phyloP scores from a whole-genome alignment of 108 stramenopile genomes.

The Nannochloropsis gaditana region DNA sequence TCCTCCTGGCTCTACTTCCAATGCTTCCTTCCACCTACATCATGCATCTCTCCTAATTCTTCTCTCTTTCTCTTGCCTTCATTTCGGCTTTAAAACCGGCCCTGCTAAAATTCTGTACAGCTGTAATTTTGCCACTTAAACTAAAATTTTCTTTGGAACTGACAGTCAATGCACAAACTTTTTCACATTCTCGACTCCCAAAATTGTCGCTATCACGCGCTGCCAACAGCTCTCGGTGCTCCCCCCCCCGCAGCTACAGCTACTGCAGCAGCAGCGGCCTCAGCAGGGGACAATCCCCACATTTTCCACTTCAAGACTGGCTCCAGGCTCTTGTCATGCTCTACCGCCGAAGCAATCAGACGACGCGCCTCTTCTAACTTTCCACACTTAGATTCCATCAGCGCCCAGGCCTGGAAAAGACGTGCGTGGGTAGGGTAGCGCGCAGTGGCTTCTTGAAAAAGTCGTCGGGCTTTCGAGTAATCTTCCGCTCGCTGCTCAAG shows the following conservation, averaged over 20 bases:
- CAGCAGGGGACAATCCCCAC: constrained; percentile 19
- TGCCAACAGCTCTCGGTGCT: background rate
- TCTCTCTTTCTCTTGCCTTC: too few species aligned
- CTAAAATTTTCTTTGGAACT: too few species aligned
- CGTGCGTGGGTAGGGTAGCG: background rate
- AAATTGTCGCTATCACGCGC: background rate
- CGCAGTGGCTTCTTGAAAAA: constrained; percentile 10
- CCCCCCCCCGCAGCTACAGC: background rate
- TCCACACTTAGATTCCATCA: constrained; percentile 18
- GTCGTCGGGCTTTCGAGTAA: background rate
- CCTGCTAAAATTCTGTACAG: too few species aligned
- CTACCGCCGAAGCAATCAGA: background rate
- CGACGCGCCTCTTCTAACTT: constrained; percentile 19
- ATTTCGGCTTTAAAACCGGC: too few species aligned
- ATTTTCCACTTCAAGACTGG: constrained; percentile 9
- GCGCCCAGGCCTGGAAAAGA: background rate
- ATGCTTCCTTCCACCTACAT: too few species aligned
- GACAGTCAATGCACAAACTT: too few species aligned
- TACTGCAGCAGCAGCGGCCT: background rate
- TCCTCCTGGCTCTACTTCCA: too few species aligned
- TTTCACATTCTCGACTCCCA: too few species aligned
- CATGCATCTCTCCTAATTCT: too few species aligned
- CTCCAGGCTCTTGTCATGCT: background rate
- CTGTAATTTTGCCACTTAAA: too few species aligned
- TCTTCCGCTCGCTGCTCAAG: background rate